Evolutionary conservation across 768 basidiomycete genomes (phyloP).

Genomic region (Lactifluus volemus): DNA sequence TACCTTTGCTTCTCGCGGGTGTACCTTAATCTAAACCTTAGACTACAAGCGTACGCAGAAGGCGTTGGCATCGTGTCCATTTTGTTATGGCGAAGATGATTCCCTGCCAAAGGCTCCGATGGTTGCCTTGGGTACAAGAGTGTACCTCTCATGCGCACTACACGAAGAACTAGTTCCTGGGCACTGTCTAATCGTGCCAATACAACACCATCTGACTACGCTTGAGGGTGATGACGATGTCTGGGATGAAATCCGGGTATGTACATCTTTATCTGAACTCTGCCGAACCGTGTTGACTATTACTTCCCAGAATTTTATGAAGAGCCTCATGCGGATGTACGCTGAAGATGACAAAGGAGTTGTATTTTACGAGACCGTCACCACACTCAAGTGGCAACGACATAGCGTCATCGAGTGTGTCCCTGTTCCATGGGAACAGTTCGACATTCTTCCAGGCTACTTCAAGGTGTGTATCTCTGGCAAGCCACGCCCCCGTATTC

Average conservation of each 20-base stretch:
- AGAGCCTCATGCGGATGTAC: conserved; percentile 93
- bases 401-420: conserved; percentile 94
- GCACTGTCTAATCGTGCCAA: conserved; percentile 92
- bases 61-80: conserved; percentile 73
- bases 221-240: conserved; percentile 95
- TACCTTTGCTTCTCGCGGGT: background rate
- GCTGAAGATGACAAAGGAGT: conserved; percentile 90
- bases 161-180: conserved; percentile 85
- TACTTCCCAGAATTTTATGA: conserved; percentile 59
- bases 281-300: background rate
- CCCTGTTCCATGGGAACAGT: conserved; percentile 83
- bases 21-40: conserved; percentile 26
- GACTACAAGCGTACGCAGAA: conserved; percentile 95
- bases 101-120: conserved; percentile 80
- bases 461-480: conserved; percentile 59
- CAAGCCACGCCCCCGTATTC: background rate
- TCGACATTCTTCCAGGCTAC: conserved; percentile 82
- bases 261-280: conserved; percentile 23
- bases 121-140: conserved; percentile 83
- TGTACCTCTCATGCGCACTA: conserved; percentile 83
- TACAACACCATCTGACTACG: conserved; percentile 86
- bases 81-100: conserved; percentile 92
- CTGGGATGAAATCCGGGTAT: conserved; percentile 92
- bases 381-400: conserved; percentile 76
- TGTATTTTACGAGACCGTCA: conserved; percentile 90